Evolutionary conservation across 345 rosid genomes (phyloP), one percentile per base, ranked within the genome.

Genomic region (Bruguiera parviflora): DNA sequence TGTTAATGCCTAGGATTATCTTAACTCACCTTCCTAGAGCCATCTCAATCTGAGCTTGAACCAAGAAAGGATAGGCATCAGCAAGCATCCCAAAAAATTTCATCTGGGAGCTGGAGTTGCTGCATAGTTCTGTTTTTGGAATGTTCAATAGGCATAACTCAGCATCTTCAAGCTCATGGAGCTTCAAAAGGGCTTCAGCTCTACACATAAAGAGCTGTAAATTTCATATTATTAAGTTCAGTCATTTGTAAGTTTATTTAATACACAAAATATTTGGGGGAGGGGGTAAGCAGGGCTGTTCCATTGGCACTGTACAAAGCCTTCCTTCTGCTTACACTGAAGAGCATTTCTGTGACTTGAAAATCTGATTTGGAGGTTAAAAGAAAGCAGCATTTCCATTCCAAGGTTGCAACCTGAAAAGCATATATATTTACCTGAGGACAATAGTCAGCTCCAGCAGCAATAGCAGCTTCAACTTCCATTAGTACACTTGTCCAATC

Each of bases 191-290:
- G 62, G 97, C 99, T 85, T 96, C 99, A 52, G 79, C 97, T 89
- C 89, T 92, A 92, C 96, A 96, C 91, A 90, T 83, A 79, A 75
- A 77, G 82, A 96, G 89, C 99, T 96, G 97, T 74, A 84, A 79
- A 85, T 87, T 76, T 75, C 78, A 84, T 69, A 65, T 64, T 68
- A 70, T 76, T 67, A 76, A 70, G 73, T 71, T 76, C 75, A 75
- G 77, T 39, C 66, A 74, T 67, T 64, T 56, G 61, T 58, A 53
- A 53, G 58, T 28, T 64, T 32, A 32, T 31, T 65, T 9, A 16
- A 56, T 33, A 33, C 25, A 56, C 16, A 27, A 24, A 24, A 56
- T 56, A 27, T 27, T 21, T 27, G 2, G 28, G 28, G 59, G 28
- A 11, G 0, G 5, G 29, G 9, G 16, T 33, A 33, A 33, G 16